These are phyloP conservation scores for Amaranthus palmeri DNA, from an alignment of 148 eudicot genomes.

Conservation along the genomic window DNA sequence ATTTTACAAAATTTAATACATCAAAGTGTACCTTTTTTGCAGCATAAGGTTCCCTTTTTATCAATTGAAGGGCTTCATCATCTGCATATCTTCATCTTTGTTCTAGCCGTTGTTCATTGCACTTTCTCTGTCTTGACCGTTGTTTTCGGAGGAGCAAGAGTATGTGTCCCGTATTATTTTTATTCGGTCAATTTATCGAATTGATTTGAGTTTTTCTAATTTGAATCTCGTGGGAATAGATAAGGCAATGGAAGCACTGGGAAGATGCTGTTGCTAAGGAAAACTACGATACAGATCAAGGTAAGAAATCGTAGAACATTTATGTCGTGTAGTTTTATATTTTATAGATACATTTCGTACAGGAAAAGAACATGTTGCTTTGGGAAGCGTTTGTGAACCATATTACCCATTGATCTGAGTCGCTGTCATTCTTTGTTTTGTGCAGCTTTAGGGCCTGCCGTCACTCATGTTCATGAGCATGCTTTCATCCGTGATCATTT, in stretches of 20 bases:
- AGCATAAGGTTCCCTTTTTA: conserved; percentile 68
- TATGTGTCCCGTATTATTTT: conserved; percentile 24
- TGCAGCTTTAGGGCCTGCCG: conserved; percentile 49
- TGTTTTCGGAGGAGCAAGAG: conserved; percentile 66
- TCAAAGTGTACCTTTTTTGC: conserved; percentile 3
- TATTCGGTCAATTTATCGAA: not conserved
- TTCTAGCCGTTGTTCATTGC: conserved; percentile 74
- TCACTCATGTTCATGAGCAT: conserved; percentile 70
- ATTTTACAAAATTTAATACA: too few species aligned
- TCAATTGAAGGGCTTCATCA: conserved; percentile 80
- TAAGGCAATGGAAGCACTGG: conserved; percentile 88
- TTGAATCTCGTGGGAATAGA: conserved; percentile 35
- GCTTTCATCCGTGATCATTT: conserved; percentile 67
- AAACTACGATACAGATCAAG: conserved; percentile 38
- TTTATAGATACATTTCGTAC: too few species aligned
- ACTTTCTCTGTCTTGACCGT: conserved; percentile 71
- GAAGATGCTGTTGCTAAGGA: conserved; percentile 61
- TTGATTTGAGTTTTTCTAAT: conserved; percentile 7
- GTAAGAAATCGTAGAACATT: conserved; percentile 29
- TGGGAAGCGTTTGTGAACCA: not conserved
- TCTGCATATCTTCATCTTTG: conserved; percentile 89
- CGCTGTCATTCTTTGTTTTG: not conserved
- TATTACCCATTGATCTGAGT: not conserved
- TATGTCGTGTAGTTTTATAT: too few species aligned
- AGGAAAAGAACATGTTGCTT: not conserved